Conservation (phyloP, 129 eudicot species). For the Tagetes erecta region DNA sequence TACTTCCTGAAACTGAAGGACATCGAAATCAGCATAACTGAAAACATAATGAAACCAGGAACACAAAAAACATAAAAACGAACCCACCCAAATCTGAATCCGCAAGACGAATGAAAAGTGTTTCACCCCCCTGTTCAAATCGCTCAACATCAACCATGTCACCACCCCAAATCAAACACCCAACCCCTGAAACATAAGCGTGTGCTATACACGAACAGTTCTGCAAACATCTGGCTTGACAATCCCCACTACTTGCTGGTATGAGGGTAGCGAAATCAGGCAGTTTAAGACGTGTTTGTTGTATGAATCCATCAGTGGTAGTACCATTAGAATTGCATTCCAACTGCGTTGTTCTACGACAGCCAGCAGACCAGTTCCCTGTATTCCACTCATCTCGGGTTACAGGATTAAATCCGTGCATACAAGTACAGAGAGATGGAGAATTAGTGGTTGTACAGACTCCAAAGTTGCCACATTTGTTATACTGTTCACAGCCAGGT, state of each 20-base stretch:
- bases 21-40: conserved; percentile 3
- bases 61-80: background rate
- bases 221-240: conserved; percentile 44
- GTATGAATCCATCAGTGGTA: conserved; percentile 41
- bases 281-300: conserved; percentile 40
- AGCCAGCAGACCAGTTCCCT: conserved; percentile 57
- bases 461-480: conserved; percentile 64
- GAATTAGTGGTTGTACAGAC: conserved; percentile 25
- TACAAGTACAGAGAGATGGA: conserved; percentile 45
- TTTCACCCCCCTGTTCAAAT: conserved; percentile 44
- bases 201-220: conserved; percentile 76
- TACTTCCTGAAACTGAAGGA: conserved; percentile 33
- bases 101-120: conserved; percentile 56
- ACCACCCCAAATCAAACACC: conserved; percentile 65
- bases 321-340: conserved; percentile 39
- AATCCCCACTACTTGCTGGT: conserved; percentile 11
- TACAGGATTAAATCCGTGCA: conserved; percentile 52
- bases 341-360: conserved; percentile 47
- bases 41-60: background rate
- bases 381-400: conserved; percentile 33
- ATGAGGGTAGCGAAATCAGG: conserved; percentile 55
- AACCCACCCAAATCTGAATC: conserved; percentile 55
- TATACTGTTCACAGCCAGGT: conserved; percentile 43
- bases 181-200: conserved; percentile 47
- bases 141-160: conserved; percentile 58